These are phyloP conservation scores for Caryopteris hybrid DNA, from an alignment of 305 asterid species.

Conservation along the genomic window DNA sequence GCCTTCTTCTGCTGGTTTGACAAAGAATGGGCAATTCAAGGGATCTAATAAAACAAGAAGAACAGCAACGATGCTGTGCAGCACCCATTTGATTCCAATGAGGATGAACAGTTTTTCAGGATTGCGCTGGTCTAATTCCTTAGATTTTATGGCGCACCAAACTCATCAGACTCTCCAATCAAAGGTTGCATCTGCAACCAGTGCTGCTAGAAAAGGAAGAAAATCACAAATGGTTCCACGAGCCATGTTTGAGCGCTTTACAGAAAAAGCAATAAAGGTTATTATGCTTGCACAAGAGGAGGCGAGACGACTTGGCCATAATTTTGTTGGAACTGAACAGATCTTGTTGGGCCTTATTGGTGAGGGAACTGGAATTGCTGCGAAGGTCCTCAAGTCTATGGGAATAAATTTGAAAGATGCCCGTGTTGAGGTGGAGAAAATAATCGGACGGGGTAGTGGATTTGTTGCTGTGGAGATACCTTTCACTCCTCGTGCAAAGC, in stretches of 20 bases:
- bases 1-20: slow-evolving; percentile 47
- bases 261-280: slow-evolving; percentile 92
- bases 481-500: slow-evolving; percentile 96
- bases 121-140: slow-evolving; percentile 59
- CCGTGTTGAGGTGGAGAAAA: slow-evolving; percentile 96
- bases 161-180: slow-evolving; percentile 51
- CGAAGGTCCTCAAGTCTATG: slow-evolving; percentile 94
- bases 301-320: slow-evolving; percentile 94
- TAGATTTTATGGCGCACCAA: slow-evolving; percentile 46
- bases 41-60: slow-evolving; percentile 45
- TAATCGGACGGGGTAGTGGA: slow-evolving; percentile 94
- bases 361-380: slow-evolving; percentile 99
- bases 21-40: slow-evolving; percentile 44
- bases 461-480: slow-evolving; percentile 98
- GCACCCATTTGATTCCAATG: slow-evolving; percentile 30
- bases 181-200: slow-evolving; percentile 47
- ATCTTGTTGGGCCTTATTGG: slow-evolving; percentile 88
- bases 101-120: slow-evolving; percentile 60
- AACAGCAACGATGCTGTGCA: slow-evolving; percentile 44
- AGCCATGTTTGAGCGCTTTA: slow-evolving; percentile 98
- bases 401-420: slow-evolving; percentile 95
- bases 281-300: slow-evolving; percentile 99
- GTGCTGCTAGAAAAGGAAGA: slow-evolving; percentile 25
- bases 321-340: slow-evolving; percentile 95
- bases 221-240: slow-evolving; percentile 45